Evolutionary conservation across 371 early-diverging fungal genomes (phyloP), one percentile per base, ranked within the genome.

Genomic region (Smittium culicis): DNA sequence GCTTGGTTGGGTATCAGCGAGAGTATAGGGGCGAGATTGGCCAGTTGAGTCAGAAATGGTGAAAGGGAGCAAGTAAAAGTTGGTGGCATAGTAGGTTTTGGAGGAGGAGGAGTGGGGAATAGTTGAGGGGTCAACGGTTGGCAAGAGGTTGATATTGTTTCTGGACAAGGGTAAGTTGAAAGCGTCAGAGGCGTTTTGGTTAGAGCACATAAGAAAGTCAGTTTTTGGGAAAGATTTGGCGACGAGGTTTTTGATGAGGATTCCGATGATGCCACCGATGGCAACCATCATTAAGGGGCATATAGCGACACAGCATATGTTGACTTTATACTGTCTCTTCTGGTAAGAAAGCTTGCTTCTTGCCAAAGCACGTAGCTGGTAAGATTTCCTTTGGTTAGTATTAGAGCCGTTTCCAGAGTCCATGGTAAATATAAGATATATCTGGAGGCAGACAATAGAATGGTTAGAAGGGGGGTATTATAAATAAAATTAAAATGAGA

Each of bases 271-370:
- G 25, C 77, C 79, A 20, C 78, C 72, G 56, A 84, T 79, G 1
- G 79, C 75, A 30, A 84, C 81, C 84, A 84, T 83, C 30, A 84
- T 63, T 30, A 84, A 73, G 0, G 84, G 84, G 66, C 84, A 84
- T 35, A 77, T 65, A 60, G 74, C 76, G 62, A 88, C 83, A 70
- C 88, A 89, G 77, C 86, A 87, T 16, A 88, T 68, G 70, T 89
- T 88, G 56, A 82, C 82, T 70, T 84, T 84, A 69, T 75, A 76
- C 69, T 89, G 88, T 8, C 89, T 81, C 66, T 82, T 80, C 67
- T 89, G 89, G 70, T 80, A 89, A 1, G 80, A 72, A 16, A 85
- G 35, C 0, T 87, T 83, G 75, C 85, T 88, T 35, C 82, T 73
- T 45, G 72, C 76, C 68, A 79, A 67, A 1, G 79, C 79, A 29